Evolutionary conservation across 2,329 filamentous ascomycete species (phyloP).

Genomic region (Seiridium cupressi): DNA sequence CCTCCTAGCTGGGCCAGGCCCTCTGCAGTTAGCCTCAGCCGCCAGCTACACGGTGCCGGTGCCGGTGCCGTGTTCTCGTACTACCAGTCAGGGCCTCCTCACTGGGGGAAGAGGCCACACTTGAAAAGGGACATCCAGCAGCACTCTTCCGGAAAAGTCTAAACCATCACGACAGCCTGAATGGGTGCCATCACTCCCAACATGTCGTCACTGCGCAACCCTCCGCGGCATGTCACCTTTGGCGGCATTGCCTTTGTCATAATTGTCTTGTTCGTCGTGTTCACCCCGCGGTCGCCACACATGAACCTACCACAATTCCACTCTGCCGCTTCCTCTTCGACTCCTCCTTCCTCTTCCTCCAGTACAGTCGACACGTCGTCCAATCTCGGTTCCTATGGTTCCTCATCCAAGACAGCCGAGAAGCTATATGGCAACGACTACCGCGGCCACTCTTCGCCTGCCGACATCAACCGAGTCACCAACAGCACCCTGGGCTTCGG

Average conservation of each 20-base stretch:
- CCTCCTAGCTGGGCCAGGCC: no score
- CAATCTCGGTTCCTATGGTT: neutral
- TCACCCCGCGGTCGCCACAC: neutral
- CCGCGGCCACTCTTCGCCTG: neutral
- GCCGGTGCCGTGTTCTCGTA: no score
- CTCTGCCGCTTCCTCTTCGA: neutral
- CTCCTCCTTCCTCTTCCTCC: neutral
- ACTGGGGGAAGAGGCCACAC: neutral
- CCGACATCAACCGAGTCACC: constrained; percentile 18
- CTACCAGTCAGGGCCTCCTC: no score
- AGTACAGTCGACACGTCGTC: neutral
- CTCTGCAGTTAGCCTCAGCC: no score
- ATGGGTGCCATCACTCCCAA: neutral
- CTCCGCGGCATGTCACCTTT: neutral
- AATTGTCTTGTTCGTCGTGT: neutral
- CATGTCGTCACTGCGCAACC: neutral
- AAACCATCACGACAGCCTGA: neutral
- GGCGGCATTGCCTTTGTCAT: neutral
- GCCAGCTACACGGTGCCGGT: no score
- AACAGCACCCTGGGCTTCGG: constrained; percentile 27
- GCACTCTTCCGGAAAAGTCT: neutral
- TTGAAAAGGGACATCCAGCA: neutral
- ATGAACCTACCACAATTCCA: neutral
- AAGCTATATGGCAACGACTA: neutral
- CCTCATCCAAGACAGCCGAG: neutral